phyloP scores from a whole-genome alignment of 495 filamentous ascomycete genomes.

The Penicillium herquei region DNA sequence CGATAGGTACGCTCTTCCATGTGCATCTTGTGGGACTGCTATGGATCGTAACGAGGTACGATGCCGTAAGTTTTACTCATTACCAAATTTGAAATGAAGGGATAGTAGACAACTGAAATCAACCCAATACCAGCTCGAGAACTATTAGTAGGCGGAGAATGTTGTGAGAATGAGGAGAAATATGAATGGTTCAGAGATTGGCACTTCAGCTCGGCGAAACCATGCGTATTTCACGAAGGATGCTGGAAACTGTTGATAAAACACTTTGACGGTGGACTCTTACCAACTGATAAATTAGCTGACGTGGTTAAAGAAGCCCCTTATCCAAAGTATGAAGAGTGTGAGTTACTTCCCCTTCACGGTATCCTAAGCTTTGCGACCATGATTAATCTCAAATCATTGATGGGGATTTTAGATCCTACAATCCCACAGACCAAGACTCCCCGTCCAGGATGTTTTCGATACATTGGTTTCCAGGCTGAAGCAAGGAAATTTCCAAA shows the following conservation, averaged over 20 bases:
- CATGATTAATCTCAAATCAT: neutral
- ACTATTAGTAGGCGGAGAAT: neutral
- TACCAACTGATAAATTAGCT: neutral
- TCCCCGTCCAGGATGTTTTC: neutral
- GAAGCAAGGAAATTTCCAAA: neutral
- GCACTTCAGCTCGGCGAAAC: too few relatives aligned
- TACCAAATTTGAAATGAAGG: too few relatives aligned
- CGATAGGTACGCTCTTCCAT: neutral
- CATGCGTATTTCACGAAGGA: neutral
- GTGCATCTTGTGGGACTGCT: neutral
- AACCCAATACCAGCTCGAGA: neutral
- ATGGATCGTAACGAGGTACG: neutral
- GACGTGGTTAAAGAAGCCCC: neutral
- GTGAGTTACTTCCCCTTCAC: neutral
- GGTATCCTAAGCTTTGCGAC: neutral
- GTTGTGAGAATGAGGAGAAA: neutral
- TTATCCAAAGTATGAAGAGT: neutral
- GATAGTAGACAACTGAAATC: too few relatives aligned
- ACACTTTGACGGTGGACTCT: neutral
- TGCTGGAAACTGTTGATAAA: neutral
- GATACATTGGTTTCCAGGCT: neutral
- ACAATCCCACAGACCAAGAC: neutral
- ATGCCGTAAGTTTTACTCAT: neutral
- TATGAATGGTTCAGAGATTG: neutral
- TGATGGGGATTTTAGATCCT: neutral